A percentile compares a stretch with the other conserved stretches of the same genome.
These are phyloP conservation scores for Diplodia seriata DNA, from an alignment of 2,329 filamentous ascomycete genomes.

Conservation along the genomic window DNA sequence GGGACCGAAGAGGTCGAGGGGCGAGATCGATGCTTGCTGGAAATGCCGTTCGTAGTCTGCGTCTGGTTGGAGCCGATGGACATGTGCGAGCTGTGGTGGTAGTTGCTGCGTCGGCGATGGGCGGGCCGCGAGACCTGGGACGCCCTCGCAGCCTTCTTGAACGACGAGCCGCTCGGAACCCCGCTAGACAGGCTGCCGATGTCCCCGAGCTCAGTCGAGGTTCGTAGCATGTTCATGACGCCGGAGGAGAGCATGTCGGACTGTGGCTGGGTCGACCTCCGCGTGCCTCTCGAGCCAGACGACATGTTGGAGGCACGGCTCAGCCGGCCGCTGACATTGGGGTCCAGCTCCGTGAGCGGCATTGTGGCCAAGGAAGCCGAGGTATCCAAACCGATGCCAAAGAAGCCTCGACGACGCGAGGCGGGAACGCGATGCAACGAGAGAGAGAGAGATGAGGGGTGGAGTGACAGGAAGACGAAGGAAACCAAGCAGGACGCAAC, in stretches of 20 bases:
- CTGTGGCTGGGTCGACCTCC: conserved; percentile 40
- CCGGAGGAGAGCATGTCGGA: conserved; percentile 46
- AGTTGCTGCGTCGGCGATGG: conserved; percentile 43
- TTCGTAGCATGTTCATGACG: conserved; percentile 59
- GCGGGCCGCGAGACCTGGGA: conserved; percentile 47
- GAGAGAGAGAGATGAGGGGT: conserved; percentile 28
- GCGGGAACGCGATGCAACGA: conserved; percentile 30
- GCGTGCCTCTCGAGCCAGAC: conserved; percentile 40
- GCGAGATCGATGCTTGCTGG: conserved; percentile 44
- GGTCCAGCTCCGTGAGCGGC: conserved; percentile 54
- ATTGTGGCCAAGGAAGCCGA: conserved; percentile 42
- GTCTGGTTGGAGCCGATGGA: conserved; percentile 52
- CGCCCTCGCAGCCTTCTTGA: conserved; percentile 47
- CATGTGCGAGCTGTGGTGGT: conserved; percentile 45
- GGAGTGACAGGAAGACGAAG: conserved; percentile 1
- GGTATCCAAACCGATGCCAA: conserved; percentile 32
- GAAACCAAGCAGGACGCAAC: neutral
- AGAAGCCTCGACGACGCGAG: conserved; percentile 5
- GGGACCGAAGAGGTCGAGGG: conserved; percentile 50
- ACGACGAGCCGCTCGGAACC: conserved; percentile 52
- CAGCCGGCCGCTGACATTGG: conserved; percentile 54
- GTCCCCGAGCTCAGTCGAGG: conserved; percentile 57
- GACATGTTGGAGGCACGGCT: conserved; percentile 57
- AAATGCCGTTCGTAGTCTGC: conserved; percentile 50
- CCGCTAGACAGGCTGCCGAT: conserved; percentile 50